phyloP scores from a whole-genome alignment of 1,284 basidiomycete genomes.

The Marasmius tenuissimus region DNA sequence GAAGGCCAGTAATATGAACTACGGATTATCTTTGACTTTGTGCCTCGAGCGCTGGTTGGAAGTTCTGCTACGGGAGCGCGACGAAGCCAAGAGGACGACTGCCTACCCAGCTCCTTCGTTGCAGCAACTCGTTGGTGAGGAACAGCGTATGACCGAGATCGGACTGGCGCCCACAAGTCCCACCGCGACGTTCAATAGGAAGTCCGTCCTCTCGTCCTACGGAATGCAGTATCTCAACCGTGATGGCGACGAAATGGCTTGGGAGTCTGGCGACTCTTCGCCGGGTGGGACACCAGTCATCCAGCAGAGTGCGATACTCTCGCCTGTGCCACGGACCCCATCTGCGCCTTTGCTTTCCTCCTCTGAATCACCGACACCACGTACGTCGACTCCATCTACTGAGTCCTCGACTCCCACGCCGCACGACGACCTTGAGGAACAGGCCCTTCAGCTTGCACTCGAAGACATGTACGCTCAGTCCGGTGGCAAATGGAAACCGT shows the following conservation, averaged over 20 bases:
- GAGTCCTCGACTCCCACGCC: background rate
- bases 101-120: background rate
- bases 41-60: constrained; percentile 9
- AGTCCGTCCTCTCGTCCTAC: constrained; percentile 6
- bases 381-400: background rate
- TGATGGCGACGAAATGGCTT: constrained; percentile 16
- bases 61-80: constrained; percentile 1
- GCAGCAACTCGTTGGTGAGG: background rate
- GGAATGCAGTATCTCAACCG: constrained; percentile 16
- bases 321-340: background rate
- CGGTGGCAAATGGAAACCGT: constrained; percentile 35
- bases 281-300: background rate
- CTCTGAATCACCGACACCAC: background rate
- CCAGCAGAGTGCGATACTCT: background rate
- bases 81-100: background rate
- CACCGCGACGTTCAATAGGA: background rate
- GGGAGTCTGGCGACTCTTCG: background rate
- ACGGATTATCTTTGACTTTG: constrained; percentile 8
- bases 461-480: constrained; percentile 12
- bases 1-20: constrained; percentile 15
- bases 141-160: background rate
- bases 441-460: constrained; percentile 11
- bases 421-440: constrained; percentile 11
- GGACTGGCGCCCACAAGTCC: background rate
- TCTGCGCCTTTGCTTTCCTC: background rate